A percentile compares a stretch with the other conserved stretches of the same genome.
phyloP scores from a whole-genome alignment of 305 asterid species.

The Fraxinus albicans region DNA sequence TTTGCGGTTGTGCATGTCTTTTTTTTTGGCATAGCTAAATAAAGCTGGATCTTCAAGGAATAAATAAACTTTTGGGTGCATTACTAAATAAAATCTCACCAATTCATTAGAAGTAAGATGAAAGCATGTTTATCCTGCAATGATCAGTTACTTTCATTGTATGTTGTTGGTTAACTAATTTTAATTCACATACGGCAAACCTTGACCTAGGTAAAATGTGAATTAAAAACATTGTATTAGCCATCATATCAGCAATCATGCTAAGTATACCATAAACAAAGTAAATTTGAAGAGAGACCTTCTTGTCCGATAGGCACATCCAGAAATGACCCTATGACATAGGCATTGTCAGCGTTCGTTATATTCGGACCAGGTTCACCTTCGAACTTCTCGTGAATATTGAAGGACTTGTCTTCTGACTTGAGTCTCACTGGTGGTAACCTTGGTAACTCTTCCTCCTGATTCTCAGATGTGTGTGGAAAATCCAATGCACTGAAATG shows the following conservation, averaged over 20 bases:
- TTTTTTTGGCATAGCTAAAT: slow-evolving; percentile 5
- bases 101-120: slow-evolving; percentile 6
- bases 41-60: slow-evolving; percentile 9
- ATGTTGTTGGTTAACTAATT: neutral
- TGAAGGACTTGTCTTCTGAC: slow-evolving; percentile 80
- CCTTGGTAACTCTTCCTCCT: slow-evolving; percentile 91
- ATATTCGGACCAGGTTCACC: slow-evolving; percentile 68
- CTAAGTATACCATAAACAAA: slow-evolving; percentile 15
- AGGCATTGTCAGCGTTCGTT: slow-evolving; percentile 57
- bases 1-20: neutral
- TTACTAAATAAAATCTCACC: slow-evolving; percentile 1
- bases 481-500: slow-evolving; percentile 52
- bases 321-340: slow-evolving; percentile 83
- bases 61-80: slow-evolving; percentile 2
- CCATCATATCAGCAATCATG: neutral
- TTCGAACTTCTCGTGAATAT: slow-evolving; percentile 71
- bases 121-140: slow-evolving; percentile 3
- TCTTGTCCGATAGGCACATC: slow-evolving; percentile 97
- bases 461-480: slow-evolving; percentile 54
- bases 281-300: slow-evolving; percentile 45
- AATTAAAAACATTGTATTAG: neutral
- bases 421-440: slow-evolving; percentile 88
- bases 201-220: neutral
- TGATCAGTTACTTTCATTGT: neutral
- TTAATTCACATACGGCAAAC: neutral